Percentiles rank a stretch among this genome's conserved stretches.
These are phyloP conservation scores for Atalantia buxifolia DNA, from an alignment of 345 rosid species.

Conservation along the genomic window DNA sequence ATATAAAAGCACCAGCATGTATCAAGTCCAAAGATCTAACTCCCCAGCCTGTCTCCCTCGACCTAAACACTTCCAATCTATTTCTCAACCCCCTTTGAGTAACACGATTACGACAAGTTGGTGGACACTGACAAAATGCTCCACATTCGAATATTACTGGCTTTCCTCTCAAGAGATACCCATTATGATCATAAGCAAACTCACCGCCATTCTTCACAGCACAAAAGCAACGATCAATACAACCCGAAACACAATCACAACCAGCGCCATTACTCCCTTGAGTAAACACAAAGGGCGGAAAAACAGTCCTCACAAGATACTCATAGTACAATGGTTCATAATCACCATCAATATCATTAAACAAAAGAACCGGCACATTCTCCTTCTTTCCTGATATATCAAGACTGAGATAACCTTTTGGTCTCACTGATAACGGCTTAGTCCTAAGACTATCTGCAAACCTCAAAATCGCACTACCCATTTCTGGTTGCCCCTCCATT, in stretches of 20 bases:
- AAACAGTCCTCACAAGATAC: slow-evolving; percentile 59
- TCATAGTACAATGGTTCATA: slow-evolving; percentile 83
- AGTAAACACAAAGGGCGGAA: slow-evolving; percentile 46
- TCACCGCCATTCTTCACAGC: slow-evolving; percentile 74
- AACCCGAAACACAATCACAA: slow-evolving; percentile 65
- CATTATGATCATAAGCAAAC: slow-evolving; percentile 67
- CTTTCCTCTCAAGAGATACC: slow-evolving; percentile 67
- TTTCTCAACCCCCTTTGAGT: slow-evolving; percentile 67
- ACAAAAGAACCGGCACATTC: slow-evolving; percentile 60
- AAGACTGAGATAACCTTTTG: slow-evolving; percentile 66
- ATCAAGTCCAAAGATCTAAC: slow-evolving; percentile 87
- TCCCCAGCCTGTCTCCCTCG: slow-evolving; percentile 90
- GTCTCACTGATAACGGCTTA: slow-evolving; percentile 58
- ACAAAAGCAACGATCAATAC: slow-evolving; percentile 70
- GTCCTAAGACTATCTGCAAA: slow-evolving; percentile 57
- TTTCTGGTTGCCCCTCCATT: slow-evolving; percentile 74
- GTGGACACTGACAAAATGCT: slow-evolving; percentile 67
- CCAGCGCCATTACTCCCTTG: slow-evolving; percentile 46
- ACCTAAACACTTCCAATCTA: slow-evolving; percentile 84
- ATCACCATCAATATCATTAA: slow-evolving; percentile 72
- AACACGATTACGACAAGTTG: slow-evolving; percentile 71
- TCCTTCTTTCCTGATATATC: slow-evolving; percentile 70
- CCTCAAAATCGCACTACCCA: slow-evolving; percentile 76
- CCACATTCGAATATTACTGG: slow-evolving; percentile 85
- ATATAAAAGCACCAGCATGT: slow-evolving; percentile 82